Percentiles rank a stretch among this genome's conserved stretches.
Conservation (phyloP, 257 asterid genomes). For the Solanum neorickii region DNA sequence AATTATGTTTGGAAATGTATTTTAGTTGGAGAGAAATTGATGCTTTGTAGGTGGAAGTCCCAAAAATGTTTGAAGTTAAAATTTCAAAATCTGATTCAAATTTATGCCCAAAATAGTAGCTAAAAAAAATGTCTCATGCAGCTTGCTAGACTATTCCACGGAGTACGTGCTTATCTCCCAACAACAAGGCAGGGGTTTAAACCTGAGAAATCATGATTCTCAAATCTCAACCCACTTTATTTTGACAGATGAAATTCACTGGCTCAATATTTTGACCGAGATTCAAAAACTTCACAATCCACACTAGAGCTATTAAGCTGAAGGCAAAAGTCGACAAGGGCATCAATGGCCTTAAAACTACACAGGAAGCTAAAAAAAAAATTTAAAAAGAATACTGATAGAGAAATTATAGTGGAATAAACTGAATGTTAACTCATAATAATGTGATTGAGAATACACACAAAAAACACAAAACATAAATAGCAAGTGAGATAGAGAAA, state of each 20-base stretch:
- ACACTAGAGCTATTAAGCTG: not conserved
- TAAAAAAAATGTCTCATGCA: not conserved
- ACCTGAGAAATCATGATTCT: not conserved
- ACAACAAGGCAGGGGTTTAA: not conserved
- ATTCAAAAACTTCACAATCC: not conserved
- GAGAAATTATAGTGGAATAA: not conserved
- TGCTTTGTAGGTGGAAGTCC: not conserved
- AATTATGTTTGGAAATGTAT: not conserved
- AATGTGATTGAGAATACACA: not conserved
- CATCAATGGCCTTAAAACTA: not conserved
- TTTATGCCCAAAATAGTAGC: not conserved
- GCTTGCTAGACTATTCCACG: not conserved
- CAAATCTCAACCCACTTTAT: no score
- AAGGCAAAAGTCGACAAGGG: not conserved
- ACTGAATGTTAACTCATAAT: not conserved
- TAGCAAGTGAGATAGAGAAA: not conserved
- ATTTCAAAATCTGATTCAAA: no score
- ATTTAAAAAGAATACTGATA: not conserved
- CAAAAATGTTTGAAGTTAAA: not conserved
- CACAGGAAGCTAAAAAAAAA: not conserved
- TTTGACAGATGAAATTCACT: no score
- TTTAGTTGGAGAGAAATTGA: not conserved
- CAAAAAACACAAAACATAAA: not conserved
- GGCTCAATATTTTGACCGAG: not conserved
- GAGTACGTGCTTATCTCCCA: not conserved